Percentiles rank a stretch among this genome's conserved stretches.
Conservation (phyloP, 1,284 basidiomycete genomes). For the Austroboletus rostrupii region DNA sequence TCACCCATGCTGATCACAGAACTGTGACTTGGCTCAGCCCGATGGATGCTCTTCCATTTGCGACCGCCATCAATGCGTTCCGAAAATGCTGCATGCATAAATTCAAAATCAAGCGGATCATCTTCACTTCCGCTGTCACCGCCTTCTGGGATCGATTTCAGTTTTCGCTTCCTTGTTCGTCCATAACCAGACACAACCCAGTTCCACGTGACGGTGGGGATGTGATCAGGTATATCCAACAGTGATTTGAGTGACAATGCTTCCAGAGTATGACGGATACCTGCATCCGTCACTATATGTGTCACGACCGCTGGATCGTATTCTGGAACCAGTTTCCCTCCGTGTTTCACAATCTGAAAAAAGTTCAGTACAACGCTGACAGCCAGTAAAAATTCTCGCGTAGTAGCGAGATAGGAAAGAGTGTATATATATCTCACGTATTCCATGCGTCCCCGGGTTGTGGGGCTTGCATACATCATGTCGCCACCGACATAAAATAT, state of each 20-base stretch:
- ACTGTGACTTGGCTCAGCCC: slow-evolving; percentile 1
- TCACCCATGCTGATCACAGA: neutral
- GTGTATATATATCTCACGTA: slow-evolving; percentile 36
- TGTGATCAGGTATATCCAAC: slow-evolving; percentile 53
- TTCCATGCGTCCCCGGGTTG: slow-evolving; percentile 56
- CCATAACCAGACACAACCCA: slow-evolving; percentile 44
- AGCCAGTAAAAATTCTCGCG: too few relatives aligned
- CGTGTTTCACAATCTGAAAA: slow-evolving; percentile 52
- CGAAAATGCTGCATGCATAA: slow-evolving; percentile 43
- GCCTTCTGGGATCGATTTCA: neutral
- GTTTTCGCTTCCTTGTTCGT: slow-evolving; percentile 8
- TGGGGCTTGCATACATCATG: slow-evolving; percentile 43
- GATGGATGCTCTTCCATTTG: slow-evolving; percentile 15
- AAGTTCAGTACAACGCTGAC: slow-evolving; percentile 2
- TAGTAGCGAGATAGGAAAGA: neutral
- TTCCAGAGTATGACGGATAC: slow-evolving; percentile 34
- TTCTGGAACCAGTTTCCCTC: slow-evolving; percentile 50
- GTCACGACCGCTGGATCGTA: slow-evolving; percentile 55
- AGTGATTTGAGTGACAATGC: slow-evolving; percentile 43
- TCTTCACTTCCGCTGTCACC: slow-evolving; percentile 5
- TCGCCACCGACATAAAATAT: slow-evolving; percentile 62
- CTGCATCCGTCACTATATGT: slow-evolving; percentile 57
- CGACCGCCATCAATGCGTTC: slow-evolving; percentile 45
- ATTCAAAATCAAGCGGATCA: slow-evolving; percentile 34
- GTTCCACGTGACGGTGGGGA: slow-evolving; percentile 59